Evolutionary conservation across 2,329 filamentous ascomycete genomes (phyloP).

Genomic region (Penicillium sumatraense): DNA sequence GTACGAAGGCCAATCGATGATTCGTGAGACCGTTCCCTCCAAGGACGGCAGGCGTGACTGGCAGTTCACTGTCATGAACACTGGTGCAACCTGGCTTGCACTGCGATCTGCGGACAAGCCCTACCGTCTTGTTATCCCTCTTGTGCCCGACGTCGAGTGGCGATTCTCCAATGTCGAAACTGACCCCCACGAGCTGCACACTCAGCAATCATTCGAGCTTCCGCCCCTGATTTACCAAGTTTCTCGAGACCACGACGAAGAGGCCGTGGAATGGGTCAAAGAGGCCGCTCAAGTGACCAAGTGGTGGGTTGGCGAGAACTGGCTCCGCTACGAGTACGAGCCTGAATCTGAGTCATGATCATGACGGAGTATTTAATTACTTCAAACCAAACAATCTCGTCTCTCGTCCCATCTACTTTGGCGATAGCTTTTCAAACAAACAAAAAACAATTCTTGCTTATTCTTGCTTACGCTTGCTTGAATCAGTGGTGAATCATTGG

Average conservation of each 20-base stretch:
- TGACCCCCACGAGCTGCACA: conserved; percentile 40
- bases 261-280: conserved; percentile 40
- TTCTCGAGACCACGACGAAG: conserved; percentile 32
- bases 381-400: no score
- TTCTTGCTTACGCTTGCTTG: not conserved
- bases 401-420: not conserved
- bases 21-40: conserved; percentile 43
- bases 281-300: conserved; percentile 42
- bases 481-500: not conserved
- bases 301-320: conserved; percentile 46
- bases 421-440: not conserved
- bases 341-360: conserved; percentile 7
- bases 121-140: conserved; percentile 72
- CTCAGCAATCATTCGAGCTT: conserved; percentile 39
- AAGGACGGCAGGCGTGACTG: conserved; percentile 41
- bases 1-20: conserved; percentile 55
- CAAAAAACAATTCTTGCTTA: no score
- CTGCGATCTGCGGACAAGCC: conserved; percentile 77
- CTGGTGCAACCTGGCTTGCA: conserved; percentile 57
- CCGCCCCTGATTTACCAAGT: conserved; percentile 32
- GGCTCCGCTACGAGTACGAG: conserved; percentile 24
- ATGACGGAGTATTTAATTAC: no score
- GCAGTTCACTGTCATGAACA: conserved; percentile 42
- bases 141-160: conserved; percentile 70
- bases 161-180: conserved; percentile 39